Base-by-base conservation (phyloP, 208 protist genomes). In the Wallacemonas rigidus region DNA sequence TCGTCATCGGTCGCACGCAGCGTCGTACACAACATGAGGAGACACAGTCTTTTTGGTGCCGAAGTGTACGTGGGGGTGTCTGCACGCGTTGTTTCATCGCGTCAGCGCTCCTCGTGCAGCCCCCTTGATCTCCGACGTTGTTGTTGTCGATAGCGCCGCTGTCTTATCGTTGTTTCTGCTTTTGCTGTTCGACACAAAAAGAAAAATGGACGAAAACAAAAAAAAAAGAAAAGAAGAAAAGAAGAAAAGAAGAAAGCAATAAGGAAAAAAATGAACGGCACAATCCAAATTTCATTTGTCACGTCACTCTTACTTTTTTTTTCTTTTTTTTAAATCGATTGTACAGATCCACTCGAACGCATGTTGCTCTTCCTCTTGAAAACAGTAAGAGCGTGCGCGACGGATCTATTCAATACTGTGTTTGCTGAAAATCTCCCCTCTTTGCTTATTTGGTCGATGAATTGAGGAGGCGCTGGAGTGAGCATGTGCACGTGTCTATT, bases 191-290 rank as follows among this genome's bases (percentile, higher is more conserved):
- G 35, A 71, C 47, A 71, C n/a, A 45, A 12, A 12, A 41, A 69
- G 64, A 26, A 26, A 26, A 26, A 26, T 26, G 26, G 26, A 2
- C 43, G 48, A 56, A 17, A 44, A 68, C 41, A 72, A 73, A 51
- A 71, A 76, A 45, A 50, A 58, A 58, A 58, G 11, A 58, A 58
- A 58, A 7, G 1, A 58, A n/a, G 2, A 15, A 62, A 62, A n/a
- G 56, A n/a, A 7, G 40, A 17, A 74, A 64, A 14, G 43, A 62
- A 62, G 43, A 43, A 62, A 62, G 38, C 14, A 62, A 62, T 43
- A 48, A 44, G 60, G 36, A 65, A 65, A 44, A 1, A 50, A 47
- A 35, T 15, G 26, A n/a, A 8, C n/a, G 35, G 8, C 6, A 54
- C 35, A 36, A 54, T 54, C 45, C 1, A 7, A 41, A 15, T 35